Evolutionary conservation across 495 filamentous ascomycete species (phyloP).

Genomic region (Penicillium macrosclerotiorum): DNA sequence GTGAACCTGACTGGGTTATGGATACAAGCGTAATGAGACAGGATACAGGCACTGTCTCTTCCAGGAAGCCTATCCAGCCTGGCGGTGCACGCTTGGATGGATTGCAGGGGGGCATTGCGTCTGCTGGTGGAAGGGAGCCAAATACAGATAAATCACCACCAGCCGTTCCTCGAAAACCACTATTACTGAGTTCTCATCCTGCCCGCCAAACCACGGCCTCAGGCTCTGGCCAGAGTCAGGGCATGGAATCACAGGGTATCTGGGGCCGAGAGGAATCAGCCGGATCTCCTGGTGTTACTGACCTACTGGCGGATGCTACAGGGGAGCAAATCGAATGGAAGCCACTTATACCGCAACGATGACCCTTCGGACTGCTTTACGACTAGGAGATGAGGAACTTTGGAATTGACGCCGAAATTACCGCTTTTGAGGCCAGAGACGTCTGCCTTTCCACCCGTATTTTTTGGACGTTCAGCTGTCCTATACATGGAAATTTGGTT

Average conservation of each 20-base stretch:
- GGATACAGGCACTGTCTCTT: neutral
- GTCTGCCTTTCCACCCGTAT: too few relatives aligned
- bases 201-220: neutral
- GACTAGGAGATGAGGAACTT: too few relatives aligned
- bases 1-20: conserved; percentile 74
- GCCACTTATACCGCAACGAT: conserved; percentile 30
- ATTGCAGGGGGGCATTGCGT: neutral
- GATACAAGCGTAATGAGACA: neutral
- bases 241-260: too few relatives aligned
- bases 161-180: conserved; percentile 34
- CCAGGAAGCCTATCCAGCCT: conserved; percentile 12
- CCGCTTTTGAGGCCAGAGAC: too few relatives aligned
- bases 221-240: neutral
- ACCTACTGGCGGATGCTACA: conserved; percentile 26
- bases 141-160: conserved; percentile 18
- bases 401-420: neutral
- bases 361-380: too few relatives aligned
- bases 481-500: too few relatives aligned
- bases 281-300: too few relatives aligned
- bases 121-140: neutral
- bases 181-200: conserved; percentile 24
- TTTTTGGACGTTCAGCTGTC: too few relatives aligned
- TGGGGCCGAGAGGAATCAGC: neutral
- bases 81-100: too few relatives aligned
- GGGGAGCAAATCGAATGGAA: conserved; percentile 33